phyloP scores from a whole-genome alignment of 1,284 basidiomycete species.

The Apiotrichum laibachii region DNA sequence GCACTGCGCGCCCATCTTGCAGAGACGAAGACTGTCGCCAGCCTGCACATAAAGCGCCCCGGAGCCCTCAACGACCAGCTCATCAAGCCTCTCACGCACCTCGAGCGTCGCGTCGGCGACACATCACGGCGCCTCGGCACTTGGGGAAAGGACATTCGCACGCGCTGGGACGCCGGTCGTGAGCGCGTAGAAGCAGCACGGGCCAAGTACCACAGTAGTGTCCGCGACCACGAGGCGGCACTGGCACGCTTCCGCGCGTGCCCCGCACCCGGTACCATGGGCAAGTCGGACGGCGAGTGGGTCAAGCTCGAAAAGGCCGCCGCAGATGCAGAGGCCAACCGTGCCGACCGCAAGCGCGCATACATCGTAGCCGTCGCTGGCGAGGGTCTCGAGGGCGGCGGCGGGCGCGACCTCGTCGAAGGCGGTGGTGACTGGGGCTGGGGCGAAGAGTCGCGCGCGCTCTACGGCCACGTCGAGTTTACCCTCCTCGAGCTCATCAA shows the following conservation, averaged over 20 bases:
- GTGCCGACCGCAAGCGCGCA: conserved; percentile 21
- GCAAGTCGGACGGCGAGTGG: conserved; percentile 16
- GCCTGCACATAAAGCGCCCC: conserved; percentile 20
- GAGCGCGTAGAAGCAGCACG: conserved; percentile 23
- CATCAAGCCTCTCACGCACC: conserved; percentile 14
- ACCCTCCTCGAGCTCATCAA: conserved; percentile 19
- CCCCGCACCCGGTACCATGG: conserved; percentile 7
- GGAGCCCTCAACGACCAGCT: conserved; percentile 18
- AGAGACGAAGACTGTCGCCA: conserved; percentile 15
- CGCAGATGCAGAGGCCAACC: conserved; percentile 14
- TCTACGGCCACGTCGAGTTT: conserved; percentile 21
- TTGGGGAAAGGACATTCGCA: conserved; percentile 23
- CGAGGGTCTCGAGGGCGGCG: conserved; percentile 21
- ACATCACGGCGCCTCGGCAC: conserved; percentile 9
- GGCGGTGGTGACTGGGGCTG: conserved; percentile 22
- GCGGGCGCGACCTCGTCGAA: conserved; percentile 16
- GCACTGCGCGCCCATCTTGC: conserved; percentile 19
- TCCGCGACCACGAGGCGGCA: conserved; percentile 15
- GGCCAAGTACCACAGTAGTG: conserved; percentile 16
- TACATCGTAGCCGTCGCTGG: conserved; percentile 24
- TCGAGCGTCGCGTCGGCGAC: conserved; percentile 21
- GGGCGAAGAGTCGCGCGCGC: conserved; percentile 26
- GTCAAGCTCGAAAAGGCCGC: conserved; percentile 16
- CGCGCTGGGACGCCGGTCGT: conserved; percentile 19
- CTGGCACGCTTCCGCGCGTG: conserved; percentile 11